These are phyloP conservation scores for Echites panduratus DNA, from an alignment of 257 asterid genomes.

Conservation along the genomic window DNA sequence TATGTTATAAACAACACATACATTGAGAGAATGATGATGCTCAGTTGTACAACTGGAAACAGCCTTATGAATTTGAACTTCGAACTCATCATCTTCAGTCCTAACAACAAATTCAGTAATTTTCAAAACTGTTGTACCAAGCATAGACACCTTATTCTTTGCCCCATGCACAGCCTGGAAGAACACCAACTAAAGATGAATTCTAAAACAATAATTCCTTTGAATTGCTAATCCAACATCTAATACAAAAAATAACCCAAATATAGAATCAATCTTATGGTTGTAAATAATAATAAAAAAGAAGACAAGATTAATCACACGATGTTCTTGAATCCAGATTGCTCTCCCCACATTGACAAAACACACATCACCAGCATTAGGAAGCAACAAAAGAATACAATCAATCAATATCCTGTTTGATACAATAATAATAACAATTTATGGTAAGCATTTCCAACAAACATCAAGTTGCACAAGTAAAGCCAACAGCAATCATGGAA, in stretches of 20 bases:
- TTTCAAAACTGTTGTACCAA: slow-evolving; percentile 63
- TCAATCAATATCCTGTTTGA: not conserved
- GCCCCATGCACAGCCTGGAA: slow-evolving; percentile 53
- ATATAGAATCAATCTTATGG: not conserved
- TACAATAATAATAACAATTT: not conserved
- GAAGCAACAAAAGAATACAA: not conserved
- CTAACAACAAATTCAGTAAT: slow-evolving; percentile 72
- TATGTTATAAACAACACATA: slow-evolving; percentile 27
- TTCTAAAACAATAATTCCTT: not conserved
- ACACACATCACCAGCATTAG: not conserved
- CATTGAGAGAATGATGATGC: slow-evolving; percentile 45
- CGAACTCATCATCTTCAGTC: slow-evolving; percentile 44
- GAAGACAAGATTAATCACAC: not conserved
- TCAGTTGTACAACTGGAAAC: slow-evolving; percentile 41
- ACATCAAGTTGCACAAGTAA: not conserved
- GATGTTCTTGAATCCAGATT: not conserved
- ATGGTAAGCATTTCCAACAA: not conserved
- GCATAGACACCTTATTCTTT: slow-evolving; percentile 49
- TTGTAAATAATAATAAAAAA: too few species aligned
- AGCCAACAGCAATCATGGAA: not conserved
- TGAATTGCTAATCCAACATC: not conserved
- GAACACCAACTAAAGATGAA: slow-evolving; percentile 15
- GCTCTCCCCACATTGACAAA: not conserved
- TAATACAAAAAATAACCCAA: not conserved
- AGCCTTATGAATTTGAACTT: slow-evolving; percentile 58